These are phyloP conservation scores for Rhodotorula kratochvilovae DNA, from an alignment of 768 basidiomycete species.

Conservation along the genomic window DNA sequence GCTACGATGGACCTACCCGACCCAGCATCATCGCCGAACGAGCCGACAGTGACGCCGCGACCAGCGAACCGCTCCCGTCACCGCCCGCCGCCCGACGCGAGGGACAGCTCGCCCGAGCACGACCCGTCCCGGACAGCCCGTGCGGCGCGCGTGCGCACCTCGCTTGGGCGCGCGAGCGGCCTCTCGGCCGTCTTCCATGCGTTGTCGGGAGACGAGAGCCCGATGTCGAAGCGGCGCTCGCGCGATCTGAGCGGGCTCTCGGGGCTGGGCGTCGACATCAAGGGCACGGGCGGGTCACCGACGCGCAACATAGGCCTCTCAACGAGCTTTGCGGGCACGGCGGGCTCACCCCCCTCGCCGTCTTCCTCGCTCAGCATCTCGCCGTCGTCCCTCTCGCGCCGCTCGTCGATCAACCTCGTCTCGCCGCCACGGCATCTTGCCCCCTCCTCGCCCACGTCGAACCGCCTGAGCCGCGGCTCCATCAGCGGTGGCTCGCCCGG, in stretches of 20 bases:
- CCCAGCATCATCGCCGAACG: background rate
- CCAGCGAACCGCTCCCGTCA: background rate
- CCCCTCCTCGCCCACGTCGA: slow-evolving; percentile 19
- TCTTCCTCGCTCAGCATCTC: slow-evolving; percentile 24
- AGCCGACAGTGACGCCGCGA: slow-evolving; percentile 16
- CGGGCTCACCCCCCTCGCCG: slow-evolving; percentile 20
- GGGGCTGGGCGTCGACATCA: slow-evolving; percentile 1
- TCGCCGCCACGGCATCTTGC: slow-evolving; percentile 21
- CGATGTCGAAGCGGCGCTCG: slow-evolving; percentile 1
- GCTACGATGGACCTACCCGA: slow-evolving; percentile 10
- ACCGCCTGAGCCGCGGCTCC: slow-evolving; percentile 3
- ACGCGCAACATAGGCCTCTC: background rate
- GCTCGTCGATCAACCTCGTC: slow-evolving; percentile 32
- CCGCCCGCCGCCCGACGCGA: background rate
- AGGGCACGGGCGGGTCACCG: background rate
- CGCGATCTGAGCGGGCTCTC: slow-evolving; percentile 9
- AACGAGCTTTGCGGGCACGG: background rate
- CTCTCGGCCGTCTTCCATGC: slow-evolving; percentile 10
- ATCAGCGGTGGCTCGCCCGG: background rate
- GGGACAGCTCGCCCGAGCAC: slow-evolving; percentile 23
- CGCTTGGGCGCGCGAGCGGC: slow-evolving; percentile 26
- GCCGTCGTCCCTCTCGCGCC: slow-evolving; percentile 27
- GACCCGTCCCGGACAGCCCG: slow-evolving; percentile 16
- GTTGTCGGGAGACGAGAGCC: background rate
- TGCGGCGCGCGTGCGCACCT: slow-evolving; percentile 9